Base-by-base conservation (phyloP, 2,329 filamentous ascomycete genomes). In the Fusarium nematophilum region DNA sequence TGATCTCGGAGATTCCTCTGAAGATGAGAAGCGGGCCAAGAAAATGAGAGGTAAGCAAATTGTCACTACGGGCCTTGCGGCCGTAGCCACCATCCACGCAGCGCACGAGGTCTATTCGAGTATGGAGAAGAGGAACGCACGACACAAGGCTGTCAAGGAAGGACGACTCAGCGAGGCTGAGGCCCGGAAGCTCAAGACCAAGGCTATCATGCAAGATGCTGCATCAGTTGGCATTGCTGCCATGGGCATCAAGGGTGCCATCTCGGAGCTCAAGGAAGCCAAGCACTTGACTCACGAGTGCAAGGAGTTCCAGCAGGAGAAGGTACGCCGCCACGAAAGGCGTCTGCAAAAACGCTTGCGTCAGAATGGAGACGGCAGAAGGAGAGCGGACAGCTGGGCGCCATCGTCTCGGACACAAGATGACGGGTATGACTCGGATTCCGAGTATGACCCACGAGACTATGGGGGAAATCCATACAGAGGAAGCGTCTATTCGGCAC, bases 11-110 rank as follows among this genome's bases (percentile, higher is more conserved):
- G 83, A 86, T 73, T 86, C 84, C 59, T 81, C 83, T 14, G 82
- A 83, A 17, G 84, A 87, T 62, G 78, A 81, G 70, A 84, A 79
- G 71, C 76, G 76, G 58, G 78, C 78, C 30, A 81, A 78, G 72
- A 86, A 83, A 72, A 83, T 86, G 78, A 83, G 78, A 84, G 83
- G 83, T 84, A 86, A 86, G 81, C 83, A 86, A 78, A 66, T 85
- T 57, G 62, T 87, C 53, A 86, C 81, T 48, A 81, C 83, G 7
- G 83, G 83, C 39, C 74, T 86, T 52, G 84, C 84, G 48, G 78
- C 82, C 46, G 81, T 86, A 59, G 84, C 84, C 69, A 86, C 83
- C 64, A 85, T 87, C 65, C 83, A 86, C 72, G 84, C 84, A 63
- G 83, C 81, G 64, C 80, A 86, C 68, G 83, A 77, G 62, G 81